Conservation (phyloP, 306 rosid genomes). For the Castanea mollissima region DNA sequence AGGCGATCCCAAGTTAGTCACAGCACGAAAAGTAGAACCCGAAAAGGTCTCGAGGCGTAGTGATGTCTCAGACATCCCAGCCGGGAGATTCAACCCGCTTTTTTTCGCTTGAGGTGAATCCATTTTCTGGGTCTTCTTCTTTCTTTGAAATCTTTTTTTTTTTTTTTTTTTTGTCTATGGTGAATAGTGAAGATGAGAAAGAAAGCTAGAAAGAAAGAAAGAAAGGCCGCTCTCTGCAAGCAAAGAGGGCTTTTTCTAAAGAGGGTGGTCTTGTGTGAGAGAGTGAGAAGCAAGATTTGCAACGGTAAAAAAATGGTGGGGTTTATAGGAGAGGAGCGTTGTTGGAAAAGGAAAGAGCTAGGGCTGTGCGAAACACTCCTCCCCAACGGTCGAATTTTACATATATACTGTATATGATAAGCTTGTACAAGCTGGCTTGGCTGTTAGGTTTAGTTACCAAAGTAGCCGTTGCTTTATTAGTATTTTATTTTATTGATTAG, state of each 20-base stretch:
- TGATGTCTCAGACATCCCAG: slow-evolving; percentile 77
- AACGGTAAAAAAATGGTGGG: slow-evolving; percentile 49
- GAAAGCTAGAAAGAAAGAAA: not conserved
- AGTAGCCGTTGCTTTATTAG: slow-evolving; percentile 29
- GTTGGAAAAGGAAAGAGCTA: not conserved
- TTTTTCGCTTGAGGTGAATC: slow-evolving; percentile 61
- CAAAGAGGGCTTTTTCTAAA: not conserved
- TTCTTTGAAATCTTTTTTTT: not conserved
- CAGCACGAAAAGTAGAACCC: slow-evolving; percentile 43
- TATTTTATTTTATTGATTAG: not conserved
- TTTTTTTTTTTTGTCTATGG: not conserved
- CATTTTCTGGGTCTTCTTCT: slow-evolving; percentile 36
- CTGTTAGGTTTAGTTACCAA: slow-evolving; percentile 7
- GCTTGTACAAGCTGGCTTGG: slow-evolving; percentile 21
- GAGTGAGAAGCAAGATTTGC: slow-evolving; percentile 23
- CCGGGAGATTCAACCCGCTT: slow-evolving; percentile 72
- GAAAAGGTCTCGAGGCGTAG: slow-evolving; percentile 65
- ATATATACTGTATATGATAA: not conserved
- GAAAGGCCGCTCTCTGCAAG: slow-evolving; percentile 3
- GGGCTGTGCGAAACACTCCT: not conserved
- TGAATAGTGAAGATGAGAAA: not conserved
- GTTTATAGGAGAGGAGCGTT: slow-evolving; percentile 33
- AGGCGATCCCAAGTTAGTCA: slow-evolving; percentile 36
- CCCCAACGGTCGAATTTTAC: slow-evolving; percentile 39
- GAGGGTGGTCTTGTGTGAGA: slow-evolving; percentile 1